phyloP scores from a whole-genome alignment of 139 green algal species.

The Dunaliella primolecta region DNA sequence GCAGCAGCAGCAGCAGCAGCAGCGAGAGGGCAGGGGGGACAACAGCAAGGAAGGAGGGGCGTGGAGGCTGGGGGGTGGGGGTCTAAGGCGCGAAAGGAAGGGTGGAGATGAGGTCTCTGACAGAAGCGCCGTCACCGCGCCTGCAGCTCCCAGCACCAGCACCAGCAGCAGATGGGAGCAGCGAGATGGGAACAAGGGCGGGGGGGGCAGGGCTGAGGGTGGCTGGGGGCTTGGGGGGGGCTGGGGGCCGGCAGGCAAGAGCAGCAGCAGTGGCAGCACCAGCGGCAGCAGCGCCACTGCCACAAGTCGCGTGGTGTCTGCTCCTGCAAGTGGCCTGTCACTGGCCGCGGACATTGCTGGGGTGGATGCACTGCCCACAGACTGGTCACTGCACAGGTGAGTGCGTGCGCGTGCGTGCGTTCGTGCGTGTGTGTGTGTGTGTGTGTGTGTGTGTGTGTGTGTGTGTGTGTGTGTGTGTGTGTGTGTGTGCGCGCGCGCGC shows the following conservation, averaged over 20 bases:
- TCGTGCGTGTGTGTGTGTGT: neutral
- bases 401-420: neutral
- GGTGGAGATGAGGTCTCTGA: too few relatives aligned
- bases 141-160: too few relatives aligned
- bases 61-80: neutral
- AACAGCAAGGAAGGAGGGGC: neutral
- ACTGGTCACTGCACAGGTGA: neutral
- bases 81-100: neutral
- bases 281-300: too few relatives aligned
- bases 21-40: neutral
- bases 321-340: neutral
- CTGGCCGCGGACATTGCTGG: neutral
- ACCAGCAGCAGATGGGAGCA: too few relatives aligned
- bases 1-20: neutral
- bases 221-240: neutral
- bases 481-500: too few relatives aligned
- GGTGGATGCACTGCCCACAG: neutral
- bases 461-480: constrained; percentile 11
- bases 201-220: neutral
- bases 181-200: too few relatives aligned
- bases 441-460: constrained; percentile 12
- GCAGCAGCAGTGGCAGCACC: too few relatives aligned
- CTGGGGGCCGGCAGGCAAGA: too few relatives aligned
- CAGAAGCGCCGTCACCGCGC: too few relatives aligned
- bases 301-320: neutral